Percentiles rank a stretch among this genome's conserved stretches.
These are phyloP conservation scores for Hyaloscypha variabilis DNA, from an alignment of 495 filamentous ascomycete genomes.

Conservation along the genomic window DNA sequence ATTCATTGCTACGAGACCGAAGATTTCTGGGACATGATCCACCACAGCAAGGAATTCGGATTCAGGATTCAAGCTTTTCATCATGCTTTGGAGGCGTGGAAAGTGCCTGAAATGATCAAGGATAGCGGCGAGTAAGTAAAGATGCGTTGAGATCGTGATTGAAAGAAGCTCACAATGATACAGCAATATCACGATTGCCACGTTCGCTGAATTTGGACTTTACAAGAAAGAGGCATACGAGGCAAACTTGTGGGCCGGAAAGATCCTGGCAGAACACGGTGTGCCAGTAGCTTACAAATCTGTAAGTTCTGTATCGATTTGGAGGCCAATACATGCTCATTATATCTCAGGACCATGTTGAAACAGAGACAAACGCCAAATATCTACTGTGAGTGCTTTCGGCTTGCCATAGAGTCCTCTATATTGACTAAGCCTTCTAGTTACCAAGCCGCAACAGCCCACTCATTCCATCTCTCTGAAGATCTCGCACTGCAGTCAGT, in stretches of 20 bases:
- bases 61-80: conserved; percentile 64
- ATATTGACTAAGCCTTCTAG: conserved; percentile 34
- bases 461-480: conserved; percentile 62
- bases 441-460: conserved; percentile 63
- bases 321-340: neutral
- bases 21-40: conserved; percentile 64
- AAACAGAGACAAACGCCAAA: conserved; percentile 42
- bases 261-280: conserved; percentile 60
- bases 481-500: conserved; percentile 62
- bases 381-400: conserved; percentile 40
- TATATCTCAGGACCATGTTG: conserved; percentile 38
- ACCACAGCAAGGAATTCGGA: conserved; percentile 66
- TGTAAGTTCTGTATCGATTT: neutral
- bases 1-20: conserved; percentile 69
- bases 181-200: conserved; percentile 50
- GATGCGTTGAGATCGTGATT: neutral
- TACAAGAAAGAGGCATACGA: conserved; percentile 66
- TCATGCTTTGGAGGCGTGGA: conserved; percentile 63
- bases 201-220: conserved; percentile 63
- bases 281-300: conserved; percentile 54
- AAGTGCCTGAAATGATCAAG: conserved; percentile 61
- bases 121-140: conserved; percentile 37
- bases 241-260: conserved; percentile 61
- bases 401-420: too few relatives aligned
- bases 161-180: neutral